These are phyloP conservation scores for Plenodomus tracheiphilus DNA, from an alignment of 2,329 filamentous ascomycete genomes.

Conservation along the genomic window DNA sequence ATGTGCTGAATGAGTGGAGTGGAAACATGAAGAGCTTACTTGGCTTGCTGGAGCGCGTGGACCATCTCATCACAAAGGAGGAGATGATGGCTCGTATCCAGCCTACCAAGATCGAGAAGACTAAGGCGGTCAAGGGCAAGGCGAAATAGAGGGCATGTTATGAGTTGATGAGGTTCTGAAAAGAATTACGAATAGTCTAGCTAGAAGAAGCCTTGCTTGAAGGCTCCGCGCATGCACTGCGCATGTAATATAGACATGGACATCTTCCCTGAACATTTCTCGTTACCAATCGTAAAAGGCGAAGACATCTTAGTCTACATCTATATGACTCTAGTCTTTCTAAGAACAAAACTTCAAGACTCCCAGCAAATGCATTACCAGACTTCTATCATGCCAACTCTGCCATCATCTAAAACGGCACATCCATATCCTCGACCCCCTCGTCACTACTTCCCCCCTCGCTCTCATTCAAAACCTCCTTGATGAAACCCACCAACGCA, in stretches of 20 bases:
- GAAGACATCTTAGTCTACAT: no score
- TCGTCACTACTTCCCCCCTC: slow-evolving; percentile 54
- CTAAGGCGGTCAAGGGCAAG: slow-evolving; percentile 43
- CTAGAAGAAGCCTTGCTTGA: slow-evolving; percentile 27
- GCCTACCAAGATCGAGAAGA: slow-evolving; percentile 58
- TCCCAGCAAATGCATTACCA: no score
- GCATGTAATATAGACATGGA: slow-evolving; percentile 43
- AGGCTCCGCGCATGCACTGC: slow-evolving; percentile 34
- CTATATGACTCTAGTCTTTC: no score
- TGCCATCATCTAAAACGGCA: slow-evolving; percentile 58
- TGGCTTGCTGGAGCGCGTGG: slow-evolving; percentile 84
- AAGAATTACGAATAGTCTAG: slow-evolving; percentile 37
- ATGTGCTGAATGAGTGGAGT: slow-evolving; percentile 98
- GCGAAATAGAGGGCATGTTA: slow-evolving; percentile 24
- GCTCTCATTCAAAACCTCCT: slow-evolving; percentile 52
- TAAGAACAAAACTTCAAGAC: no score
- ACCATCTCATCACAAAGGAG: slow-evolving; percentile 98
- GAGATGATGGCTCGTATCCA: slow-evolving; percentile 99
- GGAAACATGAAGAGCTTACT: slow-evolving; percentile 95
- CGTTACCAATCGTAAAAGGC: no score
- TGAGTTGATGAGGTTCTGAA: slow-evolving; percentile 8
- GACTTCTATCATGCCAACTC: background rate
- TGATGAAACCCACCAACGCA: slow-evolving; percentile 74
- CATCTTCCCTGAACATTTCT: background rate
- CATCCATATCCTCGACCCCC: slow-evolving; percentile 68